Base-by-base conservation (phyloP, 129 eudicot genomes). In the Pseudognaphalium luteoalbum region DNA sequence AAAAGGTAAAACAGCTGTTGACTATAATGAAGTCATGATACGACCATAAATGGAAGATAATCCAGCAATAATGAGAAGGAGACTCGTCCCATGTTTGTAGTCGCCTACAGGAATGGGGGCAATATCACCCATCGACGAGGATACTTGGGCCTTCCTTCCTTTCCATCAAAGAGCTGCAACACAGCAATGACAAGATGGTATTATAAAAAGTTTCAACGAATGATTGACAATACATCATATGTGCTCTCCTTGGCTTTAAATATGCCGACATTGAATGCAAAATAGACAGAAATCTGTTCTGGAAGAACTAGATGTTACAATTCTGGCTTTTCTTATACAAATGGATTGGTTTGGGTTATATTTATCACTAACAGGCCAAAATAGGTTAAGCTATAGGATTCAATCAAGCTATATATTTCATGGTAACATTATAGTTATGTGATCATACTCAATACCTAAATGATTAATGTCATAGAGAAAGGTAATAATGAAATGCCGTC, bases 61-160 rank as follows among this genome's bases (percentile, higher is more conserved):
- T 57, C 68, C 73, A n/a, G n/a, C 70, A 25, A 82, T 37, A 72
- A 35, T 4, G 11, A 41, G 44, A 21, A 30, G 8, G 30, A 70
- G 64, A 60, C 41, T 52, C 78, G 10, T 14, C 65, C 39, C 66
- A 44, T 50, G 37, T 33, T 47, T 66, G 57, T 15, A 42, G 17
- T 25, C 28, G 21, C 77, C 56, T 86, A 94, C 84, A 94, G 89
- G 83, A 94, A 91, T 19, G 99, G 99, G 68, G 99, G 99, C 79
- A 94, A 80, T 81, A 91, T 91, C 29, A 94, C 94, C 99, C 99
- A 91, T 82, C 97, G 80, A 37, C 97, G 86, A 54, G 99, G 96
- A 75, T 94, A 94, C 88, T 86, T 94, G 4, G 97, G 97, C 32
- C 87, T 85, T 85, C 99, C 99, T 6, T 94, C 99, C 83, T 94